Base-by-base conservation (phyloP, 176 grass and related monocot species). In the Stipa capillata region DNA sequence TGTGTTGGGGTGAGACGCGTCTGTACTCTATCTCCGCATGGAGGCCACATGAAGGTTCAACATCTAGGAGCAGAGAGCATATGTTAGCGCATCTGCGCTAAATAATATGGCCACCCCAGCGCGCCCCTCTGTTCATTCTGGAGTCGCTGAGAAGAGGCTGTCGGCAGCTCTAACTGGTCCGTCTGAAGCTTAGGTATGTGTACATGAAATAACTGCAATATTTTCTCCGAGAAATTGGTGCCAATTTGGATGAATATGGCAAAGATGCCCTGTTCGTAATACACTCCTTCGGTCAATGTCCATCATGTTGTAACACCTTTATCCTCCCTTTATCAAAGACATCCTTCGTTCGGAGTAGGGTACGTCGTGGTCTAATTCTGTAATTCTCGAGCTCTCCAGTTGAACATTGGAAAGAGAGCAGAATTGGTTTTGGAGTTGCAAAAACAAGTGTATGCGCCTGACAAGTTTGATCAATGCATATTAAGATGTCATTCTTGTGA, bases 21-120 rank as follows among this genome's bases (percentile, higher is more conserved):
- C 70, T 91, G 41, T 85, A 85, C 2, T 83, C 82, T 7, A 60
- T 86, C 28, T 87, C 89, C 0, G 85, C 89, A 0, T 91, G 89
- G 89, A 83, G 72, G 29, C 63, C 74, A 53, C 45, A 25, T n/a
- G n/a, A n/a, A n/a, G n/a, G n/a, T n/a, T n/a, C n/a, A n/a, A n/a
- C n/a, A n/a, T n/a, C n/a, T n/a, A n/a, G n/a, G n/a, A n/a, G n/a
- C n/a, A n/a, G n/a, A n/a, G n/a, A n/a, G n/a, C n/a, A n/a, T n/a
- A n/a, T n/a, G n/a, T n/a, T n/a, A n/a, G n/a, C n/a, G n/a, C n/a
- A n/a, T n/a, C n/a, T n/a, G n/a, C n/a, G n/a, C n/a, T n/a, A n/a
- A n/a, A n/a, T n/a, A n/a, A n/a, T n/a, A n/a, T n/a, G n/a, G 33
- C 70, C 36, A 37, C 3, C n/a, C 70, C 24, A 63, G 15, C 34